Base-by-base conservation (phyloP, 2,329 filamentous ascomycete genomes). In the Penicillium sclerotiorum region DNA sequence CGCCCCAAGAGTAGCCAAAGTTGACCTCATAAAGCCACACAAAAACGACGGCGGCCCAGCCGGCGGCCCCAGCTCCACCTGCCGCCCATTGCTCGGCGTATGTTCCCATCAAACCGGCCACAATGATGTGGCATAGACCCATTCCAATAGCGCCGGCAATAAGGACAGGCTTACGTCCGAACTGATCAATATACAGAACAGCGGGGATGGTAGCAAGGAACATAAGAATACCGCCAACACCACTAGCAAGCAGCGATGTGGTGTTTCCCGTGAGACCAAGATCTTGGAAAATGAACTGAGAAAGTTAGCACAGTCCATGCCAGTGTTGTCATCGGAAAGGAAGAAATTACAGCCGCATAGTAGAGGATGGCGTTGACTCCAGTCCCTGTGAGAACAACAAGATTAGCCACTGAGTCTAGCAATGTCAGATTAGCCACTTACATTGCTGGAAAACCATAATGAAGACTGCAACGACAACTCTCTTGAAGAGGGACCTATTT, bases 1-100 rank as follows among this genome's bases (percentile, higher is more conserved):
- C 27, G 32, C 87, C 86, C 86, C 86, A 89, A 0, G 21, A 83
- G 64, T 88, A 89, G 27, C 84, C 87, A 59, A 90, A 90, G 66
- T 87, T 80, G 12, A 87, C 74, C 13, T 88, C 83, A 55, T 88
- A 89, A 0, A 89, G 74, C 86, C 87, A 90, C 2, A 70, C 63
- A 52, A 71, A 64, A 8, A 58, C 71, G 4, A 79, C 84, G 0
- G 85, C 80, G 5, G 74, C 86, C 87, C 87, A 90, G 1, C 86
- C 87, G 0, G 85, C 84, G 0, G 80, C n/a, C n/a, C n/a, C n/a
- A 80, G 4, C 67, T 58, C 49, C 88, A 78, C 0, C 73, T 63
- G 0, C 67, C n/a, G n/a, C 64, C 77, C 85, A 90, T 6, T 76
- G 70, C 54, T 81, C 62, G n/a, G 81, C 70, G 61, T 85, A 81